Evolutionary conservation across 176 grass and related monocot species (phyloP), one percentile per base, ranked within the genome.

Genomic region (Ensete ventricosum): DNA sequence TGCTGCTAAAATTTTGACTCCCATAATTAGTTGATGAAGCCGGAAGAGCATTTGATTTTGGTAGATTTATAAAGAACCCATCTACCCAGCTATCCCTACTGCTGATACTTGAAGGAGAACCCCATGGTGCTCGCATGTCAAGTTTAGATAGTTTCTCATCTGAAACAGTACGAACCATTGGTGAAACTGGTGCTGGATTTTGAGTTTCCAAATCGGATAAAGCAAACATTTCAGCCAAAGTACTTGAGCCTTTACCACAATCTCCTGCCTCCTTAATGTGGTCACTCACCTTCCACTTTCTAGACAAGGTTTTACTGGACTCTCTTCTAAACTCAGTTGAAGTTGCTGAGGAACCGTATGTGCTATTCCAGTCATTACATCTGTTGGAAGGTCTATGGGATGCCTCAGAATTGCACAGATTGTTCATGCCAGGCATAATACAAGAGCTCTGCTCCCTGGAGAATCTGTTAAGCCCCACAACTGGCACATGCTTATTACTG

Each of bases 191-290:
- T 71, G 16, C 50, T 53, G 1, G 9, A 20, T 52, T n/a, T 71
- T 12, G 69, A 53, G 69, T 53, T 43, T 74, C 72, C 24, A 29
- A 9, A 74, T 74, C 72, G 19, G 52, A 57, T 74, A 74, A 57
- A 13, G 50, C 52, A 74, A 74, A 74, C 72, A 74, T 74, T 74
- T 34, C 72, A 29, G 13, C 52, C 52, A 74, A 29, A 74, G 72
- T 57, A 16, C 21, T 57, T 26, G 52, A 16, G 10, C 52, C 23
- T 34, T 14, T 27, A 20, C 10, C 53, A 57, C 23, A 55, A 57
- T 55, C 21, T 27, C 22, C 24, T 57, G 6, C 13, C 72, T 27
- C 53, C 53, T 27, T 53, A 14, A 14, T 55, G 13, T 73, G 72
- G 23, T 73, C 14, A 29, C 3, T 29, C 22, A 55, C 55, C 72